Conservation (phyloP, 495 filamentous ascomycete species). For the Lichenothelia convexa region DNA sequence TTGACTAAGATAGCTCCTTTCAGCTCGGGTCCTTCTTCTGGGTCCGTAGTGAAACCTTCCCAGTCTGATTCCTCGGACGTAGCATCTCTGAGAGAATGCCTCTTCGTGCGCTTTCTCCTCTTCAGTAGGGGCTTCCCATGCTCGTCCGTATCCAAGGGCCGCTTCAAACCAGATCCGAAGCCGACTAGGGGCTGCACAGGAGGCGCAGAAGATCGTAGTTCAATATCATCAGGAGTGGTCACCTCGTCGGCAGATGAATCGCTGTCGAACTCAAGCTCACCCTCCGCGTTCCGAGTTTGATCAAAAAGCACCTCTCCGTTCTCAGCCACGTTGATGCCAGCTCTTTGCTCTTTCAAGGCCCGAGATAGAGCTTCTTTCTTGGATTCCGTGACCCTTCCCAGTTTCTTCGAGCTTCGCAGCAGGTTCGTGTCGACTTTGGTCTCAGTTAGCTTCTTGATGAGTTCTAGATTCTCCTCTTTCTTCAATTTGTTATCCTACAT, state of each 20-base stretch:
- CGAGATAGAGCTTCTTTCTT: conserved; percentile 47
- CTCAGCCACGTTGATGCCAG: conserved; percentile 34
- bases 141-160: conserved; percentile 60
- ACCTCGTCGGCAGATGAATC: conserved; percentile 2
- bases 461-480: conserved; percentile 78
- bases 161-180: conserved; percentile 68
- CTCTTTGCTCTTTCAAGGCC: conserved; percentile 37
- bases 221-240: conserved; percentile 12
- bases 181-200: background rate
- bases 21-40: no score
- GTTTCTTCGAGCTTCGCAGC: conserved; percentile 52
- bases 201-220: background rate
- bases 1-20: no score
- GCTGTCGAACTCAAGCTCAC: conserved; percentile 5
- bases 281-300: conserved; percentile 6
- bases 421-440: conserved; percentile 66
- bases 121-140: conserved; percentile 65
- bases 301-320: conserved; percentile 30
- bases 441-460: conserved; percentile 64
- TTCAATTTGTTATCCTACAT: conserved; percentile 71
- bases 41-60: conserved; percentile 40
- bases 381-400: conserved; percentile 48
- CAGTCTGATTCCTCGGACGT: conserved; percentile 23
- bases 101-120: conserved; percentile 28
- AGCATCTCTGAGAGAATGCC: background rate